Percentiles rank a stretch among this genome's conserved stretches.
Conservation (phyloP, 2,329 filamentous ascomycete genomes). For the Cercospora janseana region DNA sequence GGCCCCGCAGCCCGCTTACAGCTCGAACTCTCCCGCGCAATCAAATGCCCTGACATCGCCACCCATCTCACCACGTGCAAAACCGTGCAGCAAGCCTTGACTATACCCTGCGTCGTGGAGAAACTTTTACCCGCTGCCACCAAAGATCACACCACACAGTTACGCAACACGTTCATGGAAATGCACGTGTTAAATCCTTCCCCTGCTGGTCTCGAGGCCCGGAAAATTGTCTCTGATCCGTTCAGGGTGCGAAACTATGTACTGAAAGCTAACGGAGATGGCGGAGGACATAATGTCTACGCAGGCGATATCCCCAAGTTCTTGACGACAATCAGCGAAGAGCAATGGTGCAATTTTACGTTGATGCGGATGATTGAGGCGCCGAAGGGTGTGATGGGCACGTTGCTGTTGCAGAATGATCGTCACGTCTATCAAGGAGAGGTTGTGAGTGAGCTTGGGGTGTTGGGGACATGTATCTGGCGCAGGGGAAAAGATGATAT, state of each 20-base stretch:
- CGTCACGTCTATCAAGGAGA: slow-evolving; percentile 38
- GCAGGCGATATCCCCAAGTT: slow-evolving; percentile 41
- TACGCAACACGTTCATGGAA: slow-evolving; percentile 41
- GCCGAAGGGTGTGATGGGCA: slow-evolving; percentile 36
- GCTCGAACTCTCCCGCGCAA: slow-evolving; percentile 43
- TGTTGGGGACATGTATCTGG: slow-evolving; percentile 46
- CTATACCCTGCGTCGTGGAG: slow-evolving; percentile 9
- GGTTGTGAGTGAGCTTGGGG: slow-evolving; percentile 47
- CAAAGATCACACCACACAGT: slow-evolving; percentile 12
- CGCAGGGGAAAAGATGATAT: not conserved
- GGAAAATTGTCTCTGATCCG: slow-evolving; percentile 30
- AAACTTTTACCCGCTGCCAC: not conserved
- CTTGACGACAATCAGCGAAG: slow-evolving; percentile 30
- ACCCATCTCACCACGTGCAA: slow-evolving; percentile 47
- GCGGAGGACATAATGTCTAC: slow-evolving; percentile 47
- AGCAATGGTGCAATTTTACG: slow-evolving; percentile 39
- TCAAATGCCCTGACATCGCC: slow-evolving; percentile 48
- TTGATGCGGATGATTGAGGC: slow-evolving; percentile 44
- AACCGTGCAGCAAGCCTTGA: slow-evolving; percentile 45
- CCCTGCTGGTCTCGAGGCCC: slow-evolving; percentile 31
- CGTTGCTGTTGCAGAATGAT: slow-evolving; percentile 37
- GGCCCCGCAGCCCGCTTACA: slow-evolving; percentile 37
- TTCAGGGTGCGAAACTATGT: slow-evolving; percentile 36
- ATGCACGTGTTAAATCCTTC: slow-evolving; percentile 41
- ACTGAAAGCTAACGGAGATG: slow-evolving; percentile 48